These are phyloP conservation scores for Tilletia caries DNA, from an alignment of 1,284 basidiomycete species.

Conservation along the genomic window DNA sequence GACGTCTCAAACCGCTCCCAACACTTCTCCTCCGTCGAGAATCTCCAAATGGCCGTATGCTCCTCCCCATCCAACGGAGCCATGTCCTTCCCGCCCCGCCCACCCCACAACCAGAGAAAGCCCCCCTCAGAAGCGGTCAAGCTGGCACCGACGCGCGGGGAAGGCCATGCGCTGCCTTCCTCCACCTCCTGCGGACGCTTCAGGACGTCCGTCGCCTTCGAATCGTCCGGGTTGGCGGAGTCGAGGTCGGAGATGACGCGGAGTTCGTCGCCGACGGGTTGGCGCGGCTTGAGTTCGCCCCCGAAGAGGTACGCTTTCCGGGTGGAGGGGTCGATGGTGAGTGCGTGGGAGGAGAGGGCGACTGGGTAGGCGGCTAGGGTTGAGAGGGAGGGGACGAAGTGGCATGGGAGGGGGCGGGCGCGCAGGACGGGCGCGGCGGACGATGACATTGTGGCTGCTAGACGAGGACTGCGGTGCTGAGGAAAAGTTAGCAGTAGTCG, in stretches of 20 bases:
- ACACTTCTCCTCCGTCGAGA: constrained; percentile 14
- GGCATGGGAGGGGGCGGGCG: constrained; percentile 4
- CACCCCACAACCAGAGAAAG: constrained; percentile 58
- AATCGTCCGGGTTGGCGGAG: constrained; percentile 19
- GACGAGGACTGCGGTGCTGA: too few relatives aligned
- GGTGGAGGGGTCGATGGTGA: not conserved
- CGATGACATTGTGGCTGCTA: not conserved
- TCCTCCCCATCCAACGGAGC: constrained; percentile 44
- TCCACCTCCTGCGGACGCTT: not conserved
- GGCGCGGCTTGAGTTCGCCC: constrained; percentile 57
- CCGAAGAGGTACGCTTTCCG: constrained; percentile 50
- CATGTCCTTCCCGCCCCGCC: constrained; percentile 57
- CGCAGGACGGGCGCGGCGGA: not conserved
- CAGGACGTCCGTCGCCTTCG: constrained; percentile 1
- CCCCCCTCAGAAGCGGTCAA: constrained; percentile 30
- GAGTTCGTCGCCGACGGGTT: constrained; percentile 52
- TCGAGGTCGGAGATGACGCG: constrained; percentile 29
- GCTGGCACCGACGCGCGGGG: constrained; percentile 55
- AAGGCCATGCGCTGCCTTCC: constrained; percentile 24
- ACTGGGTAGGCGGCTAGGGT: constrained; percentile 6
- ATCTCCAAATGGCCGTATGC: constrained; percentile 27
- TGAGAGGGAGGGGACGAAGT: not conserved
- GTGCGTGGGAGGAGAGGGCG: constrained; percentile 6
- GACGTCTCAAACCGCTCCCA: constrained; percentile 46
- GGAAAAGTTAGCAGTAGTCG: too few relatives aligned